Conservation (phyloP, 768 basidiomycete species). For the Pisolithus orientalis region DNA sequence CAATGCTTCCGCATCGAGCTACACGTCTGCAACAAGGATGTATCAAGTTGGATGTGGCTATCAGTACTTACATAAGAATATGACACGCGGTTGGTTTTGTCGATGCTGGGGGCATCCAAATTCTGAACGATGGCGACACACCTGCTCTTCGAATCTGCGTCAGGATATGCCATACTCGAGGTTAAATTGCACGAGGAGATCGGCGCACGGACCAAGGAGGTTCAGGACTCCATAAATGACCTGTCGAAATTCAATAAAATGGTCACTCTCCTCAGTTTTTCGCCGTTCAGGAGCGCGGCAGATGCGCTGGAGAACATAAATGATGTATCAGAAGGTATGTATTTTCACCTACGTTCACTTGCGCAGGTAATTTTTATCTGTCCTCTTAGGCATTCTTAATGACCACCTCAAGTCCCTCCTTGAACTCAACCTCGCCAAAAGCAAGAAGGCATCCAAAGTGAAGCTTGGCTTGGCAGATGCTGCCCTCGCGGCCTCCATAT, state of each 20-base stretch:
- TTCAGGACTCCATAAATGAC: slow-evolving; percentile 85
- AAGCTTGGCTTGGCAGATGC: slow-evolving; percentile 77
- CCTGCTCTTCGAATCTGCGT: slow-evolving; percentile 88
- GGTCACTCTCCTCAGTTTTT: slow-evolving; percentile 85
- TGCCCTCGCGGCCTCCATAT: slow-evolving; percentile 71
- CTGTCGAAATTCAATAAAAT: slow-evolving; percentile 87
- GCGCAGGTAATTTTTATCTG: neutral
- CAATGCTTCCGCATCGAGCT: no score
- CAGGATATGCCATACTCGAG: slow-evolving; percentile 91
- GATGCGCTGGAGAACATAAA: slow-evolving; percentile 94
- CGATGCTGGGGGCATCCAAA: no score
- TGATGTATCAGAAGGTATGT: slow-evolving; percentile 89
- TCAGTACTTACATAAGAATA: no score
- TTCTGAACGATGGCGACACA: slow-evolving; percentile 61
- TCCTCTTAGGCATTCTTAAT: slow-evolving; percentile 66
- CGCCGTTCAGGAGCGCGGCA: slow-evolving; percentile 89
- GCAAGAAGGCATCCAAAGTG: slow-evolving; percentile 63
- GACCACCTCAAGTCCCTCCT: slow-evolving; percentile 78
- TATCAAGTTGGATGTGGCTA: no score
- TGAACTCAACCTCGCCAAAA: slow-evolving; percentile 80
- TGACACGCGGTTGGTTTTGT: no score
- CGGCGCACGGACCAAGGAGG: slow-evolving; percentile 66
- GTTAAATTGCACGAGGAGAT: slow-evolving; percentile 84
- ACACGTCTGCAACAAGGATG: no score
- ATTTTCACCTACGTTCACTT: neutral